A percentile compares a stretch with the other conserved stretches of the same genome.
Conservation (phyloP, 2,329 filamentous ascomycete species). For the Hortaea werneckii region DNA sequence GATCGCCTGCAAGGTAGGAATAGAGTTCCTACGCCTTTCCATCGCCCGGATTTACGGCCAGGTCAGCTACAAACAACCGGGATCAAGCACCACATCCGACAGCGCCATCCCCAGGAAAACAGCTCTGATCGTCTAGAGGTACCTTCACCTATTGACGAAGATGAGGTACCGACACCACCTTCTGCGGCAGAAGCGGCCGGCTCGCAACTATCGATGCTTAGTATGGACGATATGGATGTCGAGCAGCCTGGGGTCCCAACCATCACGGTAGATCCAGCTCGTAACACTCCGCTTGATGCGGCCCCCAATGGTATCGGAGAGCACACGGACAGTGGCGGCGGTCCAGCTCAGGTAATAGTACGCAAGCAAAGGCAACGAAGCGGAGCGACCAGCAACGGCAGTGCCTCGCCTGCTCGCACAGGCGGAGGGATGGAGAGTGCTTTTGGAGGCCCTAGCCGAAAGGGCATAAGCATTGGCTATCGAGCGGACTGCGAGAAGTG, state of each 20-base stretch:
- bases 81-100: constrained; percentile 17
- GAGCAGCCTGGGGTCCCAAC: constrained; percentile 14
- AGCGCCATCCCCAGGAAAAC: constrained; percentile 23
- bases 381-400: constrained; percentile 24
- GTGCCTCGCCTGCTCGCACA: constrained; percentile 9
- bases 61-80: constrained; percentile 9
- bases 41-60: constrained; percentile 12
- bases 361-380: constrained; percentile 26
- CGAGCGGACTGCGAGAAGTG: constrained; percentile 42
- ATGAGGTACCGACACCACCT: constrained; percentile 25
- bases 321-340: constrained; percentile 3
- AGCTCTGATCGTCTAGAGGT: constrained; percentile 22
- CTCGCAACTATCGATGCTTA: constrained; percentile 26
- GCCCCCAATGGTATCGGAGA: neutral
- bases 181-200: constrained; percentile 21
- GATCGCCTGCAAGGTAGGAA: constrained; percentile 11
- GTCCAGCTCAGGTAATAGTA: constrained; percentile 17
- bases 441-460: constrained; percentile 11
- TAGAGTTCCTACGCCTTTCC: constrained; percentile 17
- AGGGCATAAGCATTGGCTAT: constrained; percentile 38
- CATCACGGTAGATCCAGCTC: constrained; percentile 15
- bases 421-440: neutral
- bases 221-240: constrained; percentile 28
- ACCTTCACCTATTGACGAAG: constrained; percentile 26
- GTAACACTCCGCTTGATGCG: constrained; percentile 4